phyloP scores from a whole-genome alignment of 352 stramenopile genomes.

The Globisporangium paroecandrum region DNA sequence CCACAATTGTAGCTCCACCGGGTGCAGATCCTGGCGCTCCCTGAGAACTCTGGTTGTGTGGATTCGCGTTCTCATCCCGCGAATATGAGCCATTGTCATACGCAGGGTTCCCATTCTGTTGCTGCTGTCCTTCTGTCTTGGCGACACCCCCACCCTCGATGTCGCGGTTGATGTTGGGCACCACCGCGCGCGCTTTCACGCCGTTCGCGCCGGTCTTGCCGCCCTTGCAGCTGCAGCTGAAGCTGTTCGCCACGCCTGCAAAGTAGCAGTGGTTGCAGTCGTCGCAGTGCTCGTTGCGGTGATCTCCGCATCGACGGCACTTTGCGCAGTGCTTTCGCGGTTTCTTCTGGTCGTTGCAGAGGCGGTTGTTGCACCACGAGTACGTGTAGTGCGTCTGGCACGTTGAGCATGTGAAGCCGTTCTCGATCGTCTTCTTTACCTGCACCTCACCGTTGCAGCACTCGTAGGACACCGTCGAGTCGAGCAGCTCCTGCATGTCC shows the following conservation, averaged over 20 bases:
- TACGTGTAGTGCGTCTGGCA: constrained; percentile 67
- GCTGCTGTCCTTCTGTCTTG: constrained; percentile 4
- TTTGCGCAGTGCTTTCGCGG: constrained; percentile 77
- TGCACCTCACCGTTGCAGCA: constrained; percentile 53
- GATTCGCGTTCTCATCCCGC: constrained; percentile 31
- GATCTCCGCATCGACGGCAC: constrained; percentile 70
- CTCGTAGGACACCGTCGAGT: constrained; percentile 65
- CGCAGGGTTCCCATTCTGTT: constrained; percentile 1
- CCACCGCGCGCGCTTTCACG: constrained; percentile 43
- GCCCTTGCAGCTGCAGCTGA: constrained; percentile 71
- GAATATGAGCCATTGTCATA: not conserved
- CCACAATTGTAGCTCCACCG: constrained; percentile 11
- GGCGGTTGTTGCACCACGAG: constrained; percentile 76
- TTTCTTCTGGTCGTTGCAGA: constrained; percentile 77
- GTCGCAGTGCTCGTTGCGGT: constrained; percentile 81
- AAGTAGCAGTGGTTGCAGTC: constrained; percentile 85
- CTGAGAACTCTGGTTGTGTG: constrained; percentile 20
- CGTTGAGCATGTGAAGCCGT: constrained; percentile 55
- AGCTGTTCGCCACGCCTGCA: constrained; percentile 80
- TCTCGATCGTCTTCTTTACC: constrained; percentile 64
- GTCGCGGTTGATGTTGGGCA: constrained; percentile 34
- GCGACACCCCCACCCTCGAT: not conserved
- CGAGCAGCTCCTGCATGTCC: constrained; percentile 76
- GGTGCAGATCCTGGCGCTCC: not conserved
- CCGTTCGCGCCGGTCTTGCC: constrained; percentile 23